Conservation (phyloP, 2,329 filamentous ascomycete genomes). For the Xylariaceae sp. region DNA sequence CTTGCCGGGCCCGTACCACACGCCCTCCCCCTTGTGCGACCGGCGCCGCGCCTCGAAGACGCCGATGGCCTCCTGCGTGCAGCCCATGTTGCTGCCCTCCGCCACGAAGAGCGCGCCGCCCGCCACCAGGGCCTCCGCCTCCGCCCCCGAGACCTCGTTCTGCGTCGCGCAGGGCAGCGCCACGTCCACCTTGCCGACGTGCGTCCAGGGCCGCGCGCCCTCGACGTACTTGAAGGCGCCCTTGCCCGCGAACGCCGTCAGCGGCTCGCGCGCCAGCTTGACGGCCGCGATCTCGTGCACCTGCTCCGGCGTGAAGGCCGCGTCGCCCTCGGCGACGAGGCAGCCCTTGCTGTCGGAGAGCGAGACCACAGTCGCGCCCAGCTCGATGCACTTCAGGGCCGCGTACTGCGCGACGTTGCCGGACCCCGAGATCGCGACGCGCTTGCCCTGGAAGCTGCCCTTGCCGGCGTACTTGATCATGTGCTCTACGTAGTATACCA, state of each 20-base stretch:
- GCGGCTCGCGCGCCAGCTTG: constrained; percentile 81
- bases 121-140: constrained; percentile 76
- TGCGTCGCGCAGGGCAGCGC: constrained; percentile 92
- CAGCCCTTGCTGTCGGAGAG: constrained; percentile 89
- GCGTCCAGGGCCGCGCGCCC: constrained; percentile 84
- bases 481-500: constrained; percentile 93
- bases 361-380: constrained; percentile 87
- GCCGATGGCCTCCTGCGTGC: constrained; percentile 92
- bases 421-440: constrained; percentile 91
- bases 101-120: constrained; percentile 81
- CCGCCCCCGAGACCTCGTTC: constrained; percentile 92
- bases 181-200: constrained; percentile 85
- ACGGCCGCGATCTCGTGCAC: constrained; percentile 74
- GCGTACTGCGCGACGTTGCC: constrained; percentile 98
- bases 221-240: constrained; percentile 75
- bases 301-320: constrained; percentile 73
- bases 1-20: constrained; percentile 98
- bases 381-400: constrained; percentile 92
- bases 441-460: constrained; percentile 85
- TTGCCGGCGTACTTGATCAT: constrained; percentile 91
- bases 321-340: constrained; percentile 67
- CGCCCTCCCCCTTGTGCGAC: constrained; percentile 61
- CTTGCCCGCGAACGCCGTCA: constrained; percentile 65
- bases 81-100: constrained; percentile 99
- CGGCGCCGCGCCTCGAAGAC: constrained; percentile 75